These are phyloP conservation scores for Rhododendron ferrugineum DNA, from an alignment of 148 eudicot genomes.

Conservation along the genomic window DNA sequence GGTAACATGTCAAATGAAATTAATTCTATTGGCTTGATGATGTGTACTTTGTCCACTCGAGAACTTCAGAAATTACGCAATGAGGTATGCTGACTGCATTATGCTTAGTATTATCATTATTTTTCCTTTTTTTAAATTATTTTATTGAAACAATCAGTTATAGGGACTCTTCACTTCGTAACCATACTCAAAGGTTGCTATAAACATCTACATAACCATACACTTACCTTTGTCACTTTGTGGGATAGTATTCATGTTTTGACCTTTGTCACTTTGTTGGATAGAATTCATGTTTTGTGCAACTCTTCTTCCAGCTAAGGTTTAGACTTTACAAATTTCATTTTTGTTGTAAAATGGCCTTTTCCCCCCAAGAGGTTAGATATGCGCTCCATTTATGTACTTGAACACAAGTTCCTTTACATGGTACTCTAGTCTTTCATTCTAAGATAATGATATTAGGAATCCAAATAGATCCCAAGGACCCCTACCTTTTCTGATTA, in stretches of 20 bases:
- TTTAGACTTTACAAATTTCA: background rate
- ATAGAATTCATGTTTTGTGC: background rate
- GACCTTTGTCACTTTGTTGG: background rate
- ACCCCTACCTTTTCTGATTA: background rate
- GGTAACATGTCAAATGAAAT: slow-evolving; percentile 68
- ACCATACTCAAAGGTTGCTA: background rate
- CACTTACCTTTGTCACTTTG: background rate
- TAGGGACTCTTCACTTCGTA: background rate
- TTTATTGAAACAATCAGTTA: slow-evolving; percentile 3
- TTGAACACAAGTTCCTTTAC: background rate
- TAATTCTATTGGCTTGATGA: slow-evolving; percentile 54
- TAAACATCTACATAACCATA: background rate
- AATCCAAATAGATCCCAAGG: background rate
- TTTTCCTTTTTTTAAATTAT: background rate
- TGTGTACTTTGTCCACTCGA: slow-evolving; percentile 78
- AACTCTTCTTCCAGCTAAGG: background rate
- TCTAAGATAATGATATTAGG: background rate
- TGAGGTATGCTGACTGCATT: slow-evolving; percentile 46
- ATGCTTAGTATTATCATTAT: slow-evolving; percentile 7
- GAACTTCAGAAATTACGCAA: slow-evolving; percentile 85
- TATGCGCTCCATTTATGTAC: background rate
- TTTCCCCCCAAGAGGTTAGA: background rate
- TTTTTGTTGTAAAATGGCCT: background rate
- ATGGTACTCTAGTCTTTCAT: background rate
- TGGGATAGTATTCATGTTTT: background rate